These are phyloP conservation scores for Penicillium thymicola DNA, from an alignment of 2,329 filamentous ascomycete genomes.

Conservation along the genomic window DNA sequence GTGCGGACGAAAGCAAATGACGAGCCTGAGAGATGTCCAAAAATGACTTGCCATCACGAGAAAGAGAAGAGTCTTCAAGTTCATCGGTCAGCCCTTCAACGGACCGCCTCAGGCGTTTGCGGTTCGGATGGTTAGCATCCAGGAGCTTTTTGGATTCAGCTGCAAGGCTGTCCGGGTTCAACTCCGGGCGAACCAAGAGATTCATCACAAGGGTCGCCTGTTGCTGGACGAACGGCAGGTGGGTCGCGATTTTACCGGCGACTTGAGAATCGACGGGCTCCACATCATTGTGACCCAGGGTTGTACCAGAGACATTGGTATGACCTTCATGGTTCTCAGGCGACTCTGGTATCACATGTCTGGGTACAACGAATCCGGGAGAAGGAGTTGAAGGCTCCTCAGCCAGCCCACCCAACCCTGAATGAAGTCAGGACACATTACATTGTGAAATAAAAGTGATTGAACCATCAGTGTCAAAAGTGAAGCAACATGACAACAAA, in stretches of 20 bases:
- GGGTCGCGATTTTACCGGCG: not conserved
- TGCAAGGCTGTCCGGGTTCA: slow-evolving; percentile 2
- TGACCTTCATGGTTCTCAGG: slow-evolving; percentile 26
- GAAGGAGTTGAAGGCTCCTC: slow-evolving; percentile 14
- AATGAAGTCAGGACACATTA: slow-evolving; percentile 7
- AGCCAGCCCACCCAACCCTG: slow-evolving; percentile 12
- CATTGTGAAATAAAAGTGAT: not conserved
- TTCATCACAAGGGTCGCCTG: slow-evolving; percentile 16
- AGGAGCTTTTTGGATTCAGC: slow-evolving; percentile 1
- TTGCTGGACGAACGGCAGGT: slow-evolving; percentile 17
- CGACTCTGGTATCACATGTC: slow-evolving; percentile 20
- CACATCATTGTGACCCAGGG: slow-evolving; percentile 21
- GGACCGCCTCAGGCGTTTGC: slow-evolving; percentile 21
- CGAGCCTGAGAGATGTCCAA: slow-evolving; percentile 35
- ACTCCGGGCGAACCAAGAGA: not conserved
- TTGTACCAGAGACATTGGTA: slow-evolving; percentile 36
- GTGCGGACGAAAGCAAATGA: slow-evolving; percentile 28
- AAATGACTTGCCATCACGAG: slow-evolving; percentile 28
- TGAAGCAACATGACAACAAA: not conserved
- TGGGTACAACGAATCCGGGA: slow-evolving; percentile 8
- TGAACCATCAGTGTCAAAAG: too few species aligned
- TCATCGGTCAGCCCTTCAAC: slow-evolving; percentile 25
- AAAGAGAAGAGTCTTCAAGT: slow-evolving; percentile 23
- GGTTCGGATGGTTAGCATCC: not conserved
- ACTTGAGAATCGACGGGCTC: slow-evolving; percentile 25